A percentile compares a stretch with the other conserved stretches of the same genome.
These are phyloP conservation scores for Kwoniella sp. DNA, from an alignment of 768 basidiomycete genomes.

Conservation along the genomic window DNA sequence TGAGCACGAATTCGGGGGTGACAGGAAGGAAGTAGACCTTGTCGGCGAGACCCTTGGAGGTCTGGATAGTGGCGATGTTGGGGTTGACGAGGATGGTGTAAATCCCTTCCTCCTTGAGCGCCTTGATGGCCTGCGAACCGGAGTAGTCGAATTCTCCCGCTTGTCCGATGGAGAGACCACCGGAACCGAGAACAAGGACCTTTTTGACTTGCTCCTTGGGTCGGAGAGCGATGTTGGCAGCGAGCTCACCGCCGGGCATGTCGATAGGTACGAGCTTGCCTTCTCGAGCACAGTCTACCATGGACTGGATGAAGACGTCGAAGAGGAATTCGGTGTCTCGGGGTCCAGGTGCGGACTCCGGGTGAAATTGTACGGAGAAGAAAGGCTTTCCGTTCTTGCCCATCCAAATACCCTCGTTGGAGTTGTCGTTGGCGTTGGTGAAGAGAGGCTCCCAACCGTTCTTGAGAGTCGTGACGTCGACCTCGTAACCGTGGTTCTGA, in stretches of 20 bases:
- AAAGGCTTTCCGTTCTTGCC: slow-evolving; percentile 76
- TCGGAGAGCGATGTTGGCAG: slow-evolving; percentile 77
- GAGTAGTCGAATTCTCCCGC: slow-evolving; percentile 99
- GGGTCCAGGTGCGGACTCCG: slow-evolving; percentile 94
- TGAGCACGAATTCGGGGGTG: slow-evolving; percentile 94
- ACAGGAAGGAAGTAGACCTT: slow-evolving; percentile 99
- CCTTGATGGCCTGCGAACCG: slow-evolving; percentile 98
- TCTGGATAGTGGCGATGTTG: slow-evolving; percentile 98
- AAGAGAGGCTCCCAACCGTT: slow-evolving; percentile 91
- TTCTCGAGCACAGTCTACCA: slow-evolving; percentile 67
- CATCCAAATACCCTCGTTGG: slow-evolving; percentile 97
- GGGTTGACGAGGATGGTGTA: slow-evolving; percentile 99
- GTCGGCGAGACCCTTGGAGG: slow-evolving; percentile 95
- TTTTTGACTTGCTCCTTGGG: slow-evolving; percentile 71
- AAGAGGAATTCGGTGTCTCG: slow-evolving; percentile 98
- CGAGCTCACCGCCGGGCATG: slow-evolving; percentile 64
- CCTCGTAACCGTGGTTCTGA: slow-evolving; percentile 98
- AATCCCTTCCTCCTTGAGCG: slow-evolving; percentile 97
- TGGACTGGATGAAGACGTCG: slow-evolving; percentile 90
- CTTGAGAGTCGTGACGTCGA: slow-evolving; percentile 77
- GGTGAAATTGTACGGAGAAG: slow-evolving; percentile 99
- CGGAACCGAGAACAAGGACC: slow-evolving; percentile 94
- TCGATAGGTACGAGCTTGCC: slow-evolving; percentile 57
- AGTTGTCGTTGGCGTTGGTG: slow-evolving; percentile 92
- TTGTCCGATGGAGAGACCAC: slow-evolving; percentile 96